phyloP scores from a whole-genome alignment of 164 flowering plant species.

The Litsea cubeba region DNA sequence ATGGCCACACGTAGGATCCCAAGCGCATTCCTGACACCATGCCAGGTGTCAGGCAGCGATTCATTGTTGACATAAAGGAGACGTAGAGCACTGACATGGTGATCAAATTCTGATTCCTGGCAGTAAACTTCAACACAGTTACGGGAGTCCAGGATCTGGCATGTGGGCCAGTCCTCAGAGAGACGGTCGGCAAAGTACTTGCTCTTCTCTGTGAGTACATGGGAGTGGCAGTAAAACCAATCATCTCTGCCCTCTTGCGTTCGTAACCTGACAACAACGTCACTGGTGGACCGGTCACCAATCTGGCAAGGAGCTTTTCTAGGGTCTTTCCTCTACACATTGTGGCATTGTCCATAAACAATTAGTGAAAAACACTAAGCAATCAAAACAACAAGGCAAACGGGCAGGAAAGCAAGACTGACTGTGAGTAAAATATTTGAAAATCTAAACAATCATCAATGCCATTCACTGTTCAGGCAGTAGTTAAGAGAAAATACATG shows the following conservation, averaged over 20 bases:
- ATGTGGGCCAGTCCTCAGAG: conserved; percentile 92
- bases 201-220: conserved; percentile 53
- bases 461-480: neutral
- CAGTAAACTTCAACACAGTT: conserved; percentile 86
- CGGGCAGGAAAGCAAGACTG: neutral
- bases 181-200: conserved; percentile 88
- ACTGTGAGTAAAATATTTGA: neutral
- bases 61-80: conserved; percentile 53
- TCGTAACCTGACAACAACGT: conserved; percentile 81
- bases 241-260: conserved; percentile 83
- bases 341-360: neutral
- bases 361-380: neutral
- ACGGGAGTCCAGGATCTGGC: conserved; percentile 87
- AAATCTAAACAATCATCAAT: neutral
- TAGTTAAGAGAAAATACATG: neutral
- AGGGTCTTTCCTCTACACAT: conserved; percentile 1
- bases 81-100: conserved; percentile 60
- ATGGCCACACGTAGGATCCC: conserved; percentile 70
- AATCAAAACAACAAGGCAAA: neutral
- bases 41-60: conserved; percentile 36
- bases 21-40: conserved; percentile 71
- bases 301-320: conserved; percentile 23
- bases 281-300: conserved; percentile 78
- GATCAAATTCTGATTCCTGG: conserved; percentile 63
- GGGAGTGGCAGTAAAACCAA: conserved; percentile 77